Conservation (phyloP, 2,329 filamentous ascomycete species). For the Ambrosiella xylebori region DNA sequence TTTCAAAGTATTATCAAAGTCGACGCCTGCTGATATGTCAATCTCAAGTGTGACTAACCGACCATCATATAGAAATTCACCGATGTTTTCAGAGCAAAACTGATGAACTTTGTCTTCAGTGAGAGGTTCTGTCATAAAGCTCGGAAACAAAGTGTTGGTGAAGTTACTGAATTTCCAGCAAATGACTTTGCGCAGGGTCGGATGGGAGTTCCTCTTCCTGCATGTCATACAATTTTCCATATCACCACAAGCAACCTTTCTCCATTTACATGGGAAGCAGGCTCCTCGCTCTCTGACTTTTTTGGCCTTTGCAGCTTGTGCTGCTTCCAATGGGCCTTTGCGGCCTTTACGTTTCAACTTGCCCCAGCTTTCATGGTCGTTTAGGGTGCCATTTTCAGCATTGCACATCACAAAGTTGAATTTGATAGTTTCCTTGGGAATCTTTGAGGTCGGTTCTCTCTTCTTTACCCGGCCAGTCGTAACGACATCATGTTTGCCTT, state of each 20-base stretch:
- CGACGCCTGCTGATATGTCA: slow-evolving; percentile 30
- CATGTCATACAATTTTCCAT: slow-evolving; percentile 40
- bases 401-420: no score
- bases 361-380: neutral
- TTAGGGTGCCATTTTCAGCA: no score
- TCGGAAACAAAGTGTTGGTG: slow-evolving; percentile 32
- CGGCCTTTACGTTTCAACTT: slow-evolving; percentile 31
- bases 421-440: no score
- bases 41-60: slow-evolving; percentile 18
- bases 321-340: slow-evolving; percentile 36
- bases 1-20: slow-evolving; percentile 28
- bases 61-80: slow-evolving; percentile 26
- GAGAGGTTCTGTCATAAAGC: slow-evolving; percentile 34
- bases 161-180: slow-evolving; percentile 45
- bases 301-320: slow-evolving; percentile 37
- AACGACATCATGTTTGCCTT: no score
- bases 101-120: slow-evolving; percentile 30
- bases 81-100: slow-evolving; percentile 34
- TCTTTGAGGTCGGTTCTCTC: no score
- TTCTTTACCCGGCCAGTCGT: no score
- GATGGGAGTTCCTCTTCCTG: slow-evolving; percentile 28
- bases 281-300: slow-evolving; percentile 36
- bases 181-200: slow-evolving; percentile 32
- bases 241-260: slow-evolving; percentile 41
- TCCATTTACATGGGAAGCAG: slow-evolving; percentile 42